These are phyloP conservation scores for Kurtzmaniella quercitrusa DNA, from an alignment of 1,139 yeast genomes.

Conservation along the genomic window DNA sequence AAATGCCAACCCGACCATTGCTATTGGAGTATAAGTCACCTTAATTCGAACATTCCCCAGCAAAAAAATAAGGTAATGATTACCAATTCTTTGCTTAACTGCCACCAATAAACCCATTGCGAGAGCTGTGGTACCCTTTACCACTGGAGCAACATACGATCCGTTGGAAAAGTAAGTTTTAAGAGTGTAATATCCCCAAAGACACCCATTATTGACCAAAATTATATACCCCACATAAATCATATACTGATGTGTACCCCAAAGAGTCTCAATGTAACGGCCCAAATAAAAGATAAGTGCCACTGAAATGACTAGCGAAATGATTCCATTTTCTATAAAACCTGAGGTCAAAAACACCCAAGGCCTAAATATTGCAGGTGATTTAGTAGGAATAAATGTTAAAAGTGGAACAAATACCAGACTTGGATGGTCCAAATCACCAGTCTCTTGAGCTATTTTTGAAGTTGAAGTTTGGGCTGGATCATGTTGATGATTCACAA, in stretches of 20 bases:
- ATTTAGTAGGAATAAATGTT: slow-evolving; percentile 36
- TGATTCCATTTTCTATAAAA: slow-evolving; percentile 32
- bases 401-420: slow-evolving; percentile 38
- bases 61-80: slow-evolving; percentile 39
- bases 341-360: slow-evolving; percentile 37
- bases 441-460: slow-evolving; percentile 29
- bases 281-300: slow-evolving; percentile 32
- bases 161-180: slow-evolving; percentile 27
- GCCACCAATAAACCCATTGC: slow-evolving; percentile 42
- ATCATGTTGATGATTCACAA: slow-evolving; percentile 23
- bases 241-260: slow-evolving; percentile 34
- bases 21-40: slow-evolving; percentile 37
- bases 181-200: slow-evolving; percentile 31
- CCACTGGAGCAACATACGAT: slow-evolving; percentile 32
- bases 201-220: slow-evolving; percentile 28
- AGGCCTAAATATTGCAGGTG: slow-evolving; percentile 34
- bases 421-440: slow-evolving; percentile 39
- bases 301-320: slow-evolving; percentile 25
- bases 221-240: slow-evolving; percentile 24
- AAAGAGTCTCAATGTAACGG: slow-evolving; percentile 33
- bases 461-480: neutral
- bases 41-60: slow-evolving; percentile 36
- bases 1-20: slow-evolving; percentile 18
- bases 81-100: slow-evolving; percentile 41
- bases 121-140: slow-evolving; percentile 33